phyloP scores from a whole-genome alignment of 257 asterid species.

The Anisodus acutangulus region DNA sequence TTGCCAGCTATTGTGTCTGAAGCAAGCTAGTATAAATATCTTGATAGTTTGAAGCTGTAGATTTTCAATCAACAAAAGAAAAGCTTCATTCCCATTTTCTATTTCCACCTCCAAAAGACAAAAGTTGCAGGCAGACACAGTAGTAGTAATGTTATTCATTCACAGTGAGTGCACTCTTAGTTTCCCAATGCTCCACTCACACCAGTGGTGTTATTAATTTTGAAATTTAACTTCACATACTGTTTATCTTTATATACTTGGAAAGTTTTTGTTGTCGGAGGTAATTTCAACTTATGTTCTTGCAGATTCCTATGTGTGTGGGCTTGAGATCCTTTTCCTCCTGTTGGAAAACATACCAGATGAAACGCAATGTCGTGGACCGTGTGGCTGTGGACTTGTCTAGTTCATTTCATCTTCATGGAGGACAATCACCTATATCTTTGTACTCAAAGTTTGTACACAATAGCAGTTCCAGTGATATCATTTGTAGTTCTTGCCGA shows the following conservation, averaged over 20 bases:
- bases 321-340: conserved; percentile 51
- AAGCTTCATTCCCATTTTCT: no score
- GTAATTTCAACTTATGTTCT: conserved; percentile 4
- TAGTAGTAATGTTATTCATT: background rate
- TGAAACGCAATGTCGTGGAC: conserved; percentile 40
- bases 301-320: conserved; percentile 62
- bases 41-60: background rate
- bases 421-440: conserved; percentile 43
- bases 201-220: background rate
- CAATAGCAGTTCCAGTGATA: conserved; percentile 32
- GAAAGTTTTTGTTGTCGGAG: background rate
- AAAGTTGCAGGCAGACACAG: background rate
- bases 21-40: background rate
- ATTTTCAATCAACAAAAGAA: background rate
- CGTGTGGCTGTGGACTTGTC: conserved; percentile 33
- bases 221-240: background rate
- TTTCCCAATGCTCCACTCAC: background rate
- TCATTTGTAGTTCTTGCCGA: conserved; percentile 31
- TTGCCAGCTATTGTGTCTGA: no score
- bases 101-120: background rate
- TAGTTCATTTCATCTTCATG: conserved; percentile 38
- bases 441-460: conserved; percentile 45
- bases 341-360: conserved; percentile 47
- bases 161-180: background rate
- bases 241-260: background rate